These are phyloP conservation scores for Xylariaceae sp. DNA, from an alignment of 2,329 filamentous ascomycete genomes.

Conservation along the genomic window DNA sequence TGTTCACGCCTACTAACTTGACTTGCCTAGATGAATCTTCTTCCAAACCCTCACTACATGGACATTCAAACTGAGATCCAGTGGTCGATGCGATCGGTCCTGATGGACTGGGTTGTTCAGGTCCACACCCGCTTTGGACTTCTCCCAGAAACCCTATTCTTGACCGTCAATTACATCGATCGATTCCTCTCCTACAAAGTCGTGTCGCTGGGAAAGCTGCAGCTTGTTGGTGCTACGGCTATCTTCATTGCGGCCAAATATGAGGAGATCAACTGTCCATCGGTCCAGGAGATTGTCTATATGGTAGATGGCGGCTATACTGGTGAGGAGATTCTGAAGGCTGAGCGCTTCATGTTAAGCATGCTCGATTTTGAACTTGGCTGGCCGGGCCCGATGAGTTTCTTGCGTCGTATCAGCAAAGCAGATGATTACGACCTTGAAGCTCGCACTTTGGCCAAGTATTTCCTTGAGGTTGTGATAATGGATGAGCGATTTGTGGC, in stretches of 20 bases:
- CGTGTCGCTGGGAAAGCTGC: constrained; percentile 91
- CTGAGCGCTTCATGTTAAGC: constrained; percentile 96
- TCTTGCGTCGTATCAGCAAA: constrained; percentile 95
- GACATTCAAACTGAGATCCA: constrained; percentile 95
- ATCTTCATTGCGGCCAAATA: constrained; percentile 97
- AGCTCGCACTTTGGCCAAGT: constrained; percentile 93
- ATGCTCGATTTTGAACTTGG: constrained; percentile 96
- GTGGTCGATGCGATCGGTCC: constrained; percentile 96
- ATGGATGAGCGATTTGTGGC: constrained; percentile 98
- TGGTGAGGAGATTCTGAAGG: constrained; percentile 91
- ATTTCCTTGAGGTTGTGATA: constrained; percentile 94
- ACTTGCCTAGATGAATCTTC: constrained; percentile 68
- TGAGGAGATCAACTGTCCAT: constrained; percentile 98
- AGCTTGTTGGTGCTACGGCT: constrained; percentile 93
- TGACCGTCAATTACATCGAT: constrained; percentile 96
- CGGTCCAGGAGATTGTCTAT: constrained; percentile 92
- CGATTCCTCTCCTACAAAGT: constrained; percentile 94
- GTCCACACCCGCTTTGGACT: constrained; percentile 91
- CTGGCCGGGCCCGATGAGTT: constrained; percentile 99
- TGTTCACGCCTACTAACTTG: constrained; percentile 25
- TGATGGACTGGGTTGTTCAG: constrained; percentile 98
- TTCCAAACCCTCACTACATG: constrained; percentile 95
- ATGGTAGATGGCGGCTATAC: constrained; percentile 96
- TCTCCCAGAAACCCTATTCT: constrained; percentile 91
- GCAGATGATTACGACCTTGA: constrained; percentile 97